Conservation (phyloP, 2,329 filamentous ascomycete genomes). For the Xylaria sp. region DNA sequence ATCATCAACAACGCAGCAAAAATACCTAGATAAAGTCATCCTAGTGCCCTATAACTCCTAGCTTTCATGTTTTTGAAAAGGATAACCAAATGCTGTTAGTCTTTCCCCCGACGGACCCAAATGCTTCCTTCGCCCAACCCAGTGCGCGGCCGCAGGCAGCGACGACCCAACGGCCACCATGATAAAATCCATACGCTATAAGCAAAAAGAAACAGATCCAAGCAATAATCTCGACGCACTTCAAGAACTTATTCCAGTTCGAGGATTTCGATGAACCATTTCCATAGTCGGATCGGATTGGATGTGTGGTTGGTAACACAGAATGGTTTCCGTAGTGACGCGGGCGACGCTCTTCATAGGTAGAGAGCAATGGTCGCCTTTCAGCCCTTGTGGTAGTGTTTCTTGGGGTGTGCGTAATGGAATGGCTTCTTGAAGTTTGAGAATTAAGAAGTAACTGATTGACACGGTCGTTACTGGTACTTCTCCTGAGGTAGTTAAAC, state of each 20-base stretch:
- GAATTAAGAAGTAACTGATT: background rate
- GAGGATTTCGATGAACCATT: background rate
- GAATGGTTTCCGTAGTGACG: background rate
- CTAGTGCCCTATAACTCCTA: background rate
- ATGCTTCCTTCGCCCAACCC: background rate
- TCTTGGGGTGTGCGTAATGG: background rate
- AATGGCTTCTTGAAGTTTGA: background rate
- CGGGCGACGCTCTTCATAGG: background rate
- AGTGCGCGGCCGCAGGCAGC: background rate
- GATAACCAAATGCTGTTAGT: background rate
- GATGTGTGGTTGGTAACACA: conserved; percentile 8
- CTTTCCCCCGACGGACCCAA: background rate
- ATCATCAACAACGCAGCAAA: background rate
- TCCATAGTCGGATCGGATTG: background rate
- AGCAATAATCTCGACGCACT: background rate
- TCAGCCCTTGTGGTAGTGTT: background rate
- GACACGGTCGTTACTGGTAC: background rate
- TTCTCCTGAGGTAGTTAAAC: background rate
- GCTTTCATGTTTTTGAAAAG: background rate
- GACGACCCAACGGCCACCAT: background rate
- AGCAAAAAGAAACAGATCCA: background rate
- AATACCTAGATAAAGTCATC: background rate
- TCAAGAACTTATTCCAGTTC: background rate
- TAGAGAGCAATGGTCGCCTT: background rate
- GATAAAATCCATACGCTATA: conserved; percentile 14